phyloP scores from a whole-genome alignment of 2,329 filamentous ascomycete genomes.

The Botrytis fabae region DNA sequence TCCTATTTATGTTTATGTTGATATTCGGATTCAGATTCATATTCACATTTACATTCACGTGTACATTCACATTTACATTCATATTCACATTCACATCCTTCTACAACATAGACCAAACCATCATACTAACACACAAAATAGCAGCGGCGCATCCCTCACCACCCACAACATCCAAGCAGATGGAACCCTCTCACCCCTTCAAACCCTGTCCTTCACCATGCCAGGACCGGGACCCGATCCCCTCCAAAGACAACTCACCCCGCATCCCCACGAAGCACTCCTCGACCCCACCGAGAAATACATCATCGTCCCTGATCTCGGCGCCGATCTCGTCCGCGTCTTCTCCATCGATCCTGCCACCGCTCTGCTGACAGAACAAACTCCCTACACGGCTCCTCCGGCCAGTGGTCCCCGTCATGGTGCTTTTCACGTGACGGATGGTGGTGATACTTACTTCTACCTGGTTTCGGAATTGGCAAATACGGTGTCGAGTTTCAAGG shows the following conservation, averaged over 20 bases:
- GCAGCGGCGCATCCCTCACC: conserved; percentile 29
- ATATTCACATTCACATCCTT: neutral
- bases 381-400: conserved; percentile 41
- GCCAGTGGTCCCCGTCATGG: conserved; percentile 57
- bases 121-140: conserved; percentile 22
- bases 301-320: conserved; percentile 54
- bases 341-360: conserved; percentile 46
- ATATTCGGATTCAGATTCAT: too few species aligned
- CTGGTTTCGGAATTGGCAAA: conserved; percentile 51
- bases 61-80: rapidly evolving
- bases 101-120: neutral
- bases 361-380: conserved; percentile 43
- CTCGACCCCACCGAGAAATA: conserved; percentile 54
- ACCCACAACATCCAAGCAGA: conserved; percentile 11
- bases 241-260: conserved; percentile 44
- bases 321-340: conserved; percentile 51
- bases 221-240: conserved; percentile 42
- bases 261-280: conserved; percentile 54
- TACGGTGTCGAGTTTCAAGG: conserved; percentile 52
- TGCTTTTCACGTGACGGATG: conserved; percentile 44
- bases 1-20: neutral
- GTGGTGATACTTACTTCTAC: conserved; percentile 41
- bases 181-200: conserved; percentile 32
- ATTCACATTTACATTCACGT: neutral
- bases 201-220: conserved; percentile 47